Evolutionary conservation across 345 rosid genomes (phyloP).

Genomic region (Salix udensis): DNA sequence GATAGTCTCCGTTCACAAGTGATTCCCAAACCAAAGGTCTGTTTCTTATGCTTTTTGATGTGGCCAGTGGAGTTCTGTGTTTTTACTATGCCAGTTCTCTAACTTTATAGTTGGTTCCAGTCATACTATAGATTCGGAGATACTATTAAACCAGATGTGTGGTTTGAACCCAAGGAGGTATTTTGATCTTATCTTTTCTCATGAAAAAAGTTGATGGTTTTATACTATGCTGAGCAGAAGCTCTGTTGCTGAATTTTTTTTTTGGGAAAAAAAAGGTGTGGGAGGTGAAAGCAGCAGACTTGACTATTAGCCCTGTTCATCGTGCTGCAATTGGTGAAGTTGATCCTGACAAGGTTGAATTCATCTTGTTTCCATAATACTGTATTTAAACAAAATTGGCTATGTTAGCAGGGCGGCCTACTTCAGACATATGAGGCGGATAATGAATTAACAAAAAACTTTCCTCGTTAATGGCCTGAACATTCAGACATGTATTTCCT

Average conservation of each 20-base stretch:
- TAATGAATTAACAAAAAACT: too few relatives aligned
- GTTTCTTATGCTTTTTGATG: constrained; percentile 10
- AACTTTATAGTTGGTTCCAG: constrained; percentile 38
- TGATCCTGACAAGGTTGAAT: constrained; percentile 74
- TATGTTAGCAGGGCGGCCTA: background rate
- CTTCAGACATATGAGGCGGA: background rate
- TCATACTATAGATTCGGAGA: constrained; percentile 70
- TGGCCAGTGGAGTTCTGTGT: background rate
- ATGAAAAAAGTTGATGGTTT: background rate
- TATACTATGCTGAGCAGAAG: too few relatives aligned
- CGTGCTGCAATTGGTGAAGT: constrained; percentile 82
- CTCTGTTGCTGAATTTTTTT: too few relatives aligned
- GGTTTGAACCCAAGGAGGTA: constrained; percentile 96
- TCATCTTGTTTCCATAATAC: background rate
- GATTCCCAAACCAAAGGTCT: constrained; percentile 73
- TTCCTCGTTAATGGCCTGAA: too few relatives aligned
- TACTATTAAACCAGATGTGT: constrained; percentile 73
- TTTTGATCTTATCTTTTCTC: background rate
- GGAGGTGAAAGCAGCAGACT: constrained; percentile 98
- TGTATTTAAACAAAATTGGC: background rate
- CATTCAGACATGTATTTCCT: too few relatives aligned
- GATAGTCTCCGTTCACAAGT: constrained; percentile 76
- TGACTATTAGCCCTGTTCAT: constrained; percentile 90
- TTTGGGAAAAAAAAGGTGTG: constrained; percentile 53
- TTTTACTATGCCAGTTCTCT: constrained; percentile 9